phyloP scores from a whole-genome alignment of 257 asterid species.

The Solanum lycopersicoides region DNA sequence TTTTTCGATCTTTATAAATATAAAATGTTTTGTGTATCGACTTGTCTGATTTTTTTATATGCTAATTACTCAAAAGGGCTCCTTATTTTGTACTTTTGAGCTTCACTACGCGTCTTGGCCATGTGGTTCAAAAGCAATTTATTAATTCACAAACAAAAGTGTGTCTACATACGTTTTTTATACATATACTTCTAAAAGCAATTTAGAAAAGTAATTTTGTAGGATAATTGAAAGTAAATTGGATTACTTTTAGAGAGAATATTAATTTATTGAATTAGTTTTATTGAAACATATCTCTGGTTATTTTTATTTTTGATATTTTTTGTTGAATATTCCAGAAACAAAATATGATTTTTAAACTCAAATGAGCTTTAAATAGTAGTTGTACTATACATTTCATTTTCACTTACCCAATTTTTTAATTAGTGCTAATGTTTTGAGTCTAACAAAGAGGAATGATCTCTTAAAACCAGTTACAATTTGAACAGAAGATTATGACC shows the following conservation, averaged over 20 bases:
- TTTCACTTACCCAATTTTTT: background rate
- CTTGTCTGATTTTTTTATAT: rapidly evolving
- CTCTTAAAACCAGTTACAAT: background rate
- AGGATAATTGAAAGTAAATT: background rate
- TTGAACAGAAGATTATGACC: background rate
- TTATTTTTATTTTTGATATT: background rate
- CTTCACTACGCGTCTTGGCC: conserved; percentile 36
- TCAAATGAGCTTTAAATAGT: background rate
- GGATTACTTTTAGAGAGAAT: background rate
- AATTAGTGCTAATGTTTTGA: background rate
- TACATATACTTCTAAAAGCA: background rate
- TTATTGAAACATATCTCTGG: background rate
- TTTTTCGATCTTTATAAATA: background rate
- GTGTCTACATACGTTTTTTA: background rate
- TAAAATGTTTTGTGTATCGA: background rate
- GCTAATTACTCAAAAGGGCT: conserved; percentile 26
- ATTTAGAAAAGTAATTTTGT: background rate
- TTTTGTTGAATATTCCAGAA: background rate
- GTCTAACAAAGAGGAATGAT: background rate
- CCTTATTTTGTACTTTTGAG: conserved; percentile 24
- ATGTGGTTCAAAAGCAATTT: conserved; percentile 27
- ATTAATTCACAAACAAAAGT: background rate
- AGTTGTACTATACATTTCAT: background rate
- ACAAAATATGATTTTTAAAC: background rate
- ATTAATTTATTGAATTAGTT: background rate